A percentile compares a stretch with the other conserved stretches of the same genome.
Evolutionary conservation across 192 early-diverging fungal species (phyloP).

Genomic region (Phlyctochytrium planicorne): DNA sequence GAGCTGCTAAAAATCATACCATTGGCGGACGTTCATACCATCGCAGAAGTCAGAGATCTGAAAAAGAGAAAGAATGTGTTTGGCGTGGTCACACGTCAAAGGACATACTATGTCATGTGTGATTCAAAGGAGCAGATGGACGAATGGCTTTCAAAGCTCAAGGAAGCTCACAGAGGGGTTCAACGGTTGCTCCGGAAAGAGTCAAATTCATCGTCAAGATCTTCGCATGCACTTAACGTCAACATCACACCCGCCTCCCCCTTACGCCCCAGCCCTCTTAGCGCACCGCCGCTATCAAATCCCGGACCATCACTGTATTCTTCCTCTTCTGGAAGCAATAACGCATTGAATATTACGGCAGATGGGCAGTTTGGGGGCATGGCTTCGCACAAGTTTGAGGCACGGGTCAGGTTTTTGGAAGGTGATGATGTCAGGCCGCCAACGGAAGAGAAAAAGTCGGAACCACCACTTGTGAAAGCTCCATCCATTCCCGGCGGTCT

Average conservation of each 20-base stretch:
- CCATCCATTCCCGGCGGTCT: not conserved
- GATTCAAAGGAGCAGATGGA: slow-evolving; percentile 54
- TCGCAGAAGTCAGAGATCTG: slow-evolving; percentile 63
- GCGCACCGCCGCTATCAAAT: too few relatives aligned
- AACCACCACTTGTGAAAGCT: not conserved
- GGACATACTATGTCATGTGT: slow-evolving; percentile 73
- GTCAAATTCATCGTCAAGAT: not conserved
- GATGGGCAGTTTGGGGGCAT: not conserved
- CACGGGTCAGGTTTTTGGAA: not conserved
- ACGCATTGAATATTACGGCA: not conserved
- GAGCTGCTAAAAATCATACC: slow-evolving; percentile 73
- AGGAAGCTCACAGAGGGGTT: slow-evolving; percentile 26
- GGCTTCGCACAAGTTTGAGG: not conserved
- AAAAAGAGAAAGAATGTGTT: slow-evolving; percentile 71
- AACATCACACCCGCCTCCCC: not conserved
- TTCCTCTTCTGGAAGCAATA: not conserved
- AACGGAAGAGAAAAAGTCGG: too few relatives aligned
- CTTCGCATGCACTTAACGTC: not conserved
- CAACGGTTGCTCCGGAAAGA: slow-evolving; percentile 9
- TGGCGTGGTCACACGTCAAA: slow-evolving; percentile 69
- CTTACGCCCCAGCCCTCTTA: not conserved
- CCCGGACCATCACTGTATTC: not conserved
- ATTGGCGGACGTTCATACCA: slow-evolving; percentile 65
- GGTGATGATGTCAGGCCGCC: not conserved
- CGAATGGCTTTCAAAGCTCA: slow-evolving; percentile 55